These are phyloP conservation scores for Skeletonema menzelii DNA, from an alignment of 108 stramenopile species.

Conservation along the genomic window DNA sequence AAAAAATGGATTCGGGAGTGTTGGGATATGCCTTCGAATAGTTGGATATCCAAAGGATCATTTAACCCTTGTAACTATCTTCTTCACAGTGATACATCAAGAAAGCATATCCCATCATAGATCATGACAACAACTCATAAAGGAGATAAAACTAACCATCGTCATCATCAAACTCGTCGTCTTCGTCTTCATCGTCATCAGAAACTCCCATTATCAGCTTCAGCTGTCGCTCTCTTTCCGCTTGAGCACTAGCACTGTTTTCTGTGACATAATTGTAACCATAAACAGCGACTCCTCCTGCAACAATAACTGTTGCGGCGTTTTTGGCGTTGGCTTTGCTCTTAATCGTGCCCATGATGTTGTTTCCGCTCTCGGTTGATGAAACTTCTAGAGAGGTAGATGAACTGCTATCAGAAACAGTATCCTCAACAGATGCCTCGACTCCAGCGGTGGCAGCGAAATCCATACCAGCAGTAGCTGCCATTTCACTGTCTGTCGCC, in stretches of 20 bases:
- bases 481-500: constrained; percentile 21
- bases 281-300: constrained; percentile 58
- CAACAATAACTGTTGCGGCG: constrained; percentile 51
- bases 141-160: constrained; percentile 10
- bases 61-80: constrained; percentile 2
- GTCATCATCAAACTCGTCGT: constrained; percentile 31
- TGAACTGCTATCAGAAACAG: not conserved
- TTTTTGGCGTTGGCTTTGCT: constrained; percentile 43
- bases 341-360: constrained; percentile 18
- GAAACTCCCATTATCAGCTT: constrained; percentile 63
- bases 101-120: constrained; percentile 3
- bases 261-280: constrained; percentile 58
- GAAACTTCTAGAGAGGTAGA: not conserved
- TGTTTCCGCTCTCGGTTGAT: not conserved
- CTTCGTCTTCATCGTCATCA: constrained; percentile 49
- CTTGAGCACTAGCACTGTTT: constrained; percentile 54
- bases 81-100: not conserved
- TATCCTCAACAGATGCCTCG: constrained; percentile 10
- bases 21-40: not conserved
- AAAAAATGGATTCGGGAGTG: not conserved
- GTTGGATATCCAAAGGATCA: not conserved
- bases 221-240: constrained; percentile 71
- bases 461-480: constrained; percentile 30
- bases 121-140: not conserved
- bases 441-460: constrained; percentile 22